Conservation (phyloP, 2,329 filamentous ascomycete species). For the Metarhizium sp. region DNA sequence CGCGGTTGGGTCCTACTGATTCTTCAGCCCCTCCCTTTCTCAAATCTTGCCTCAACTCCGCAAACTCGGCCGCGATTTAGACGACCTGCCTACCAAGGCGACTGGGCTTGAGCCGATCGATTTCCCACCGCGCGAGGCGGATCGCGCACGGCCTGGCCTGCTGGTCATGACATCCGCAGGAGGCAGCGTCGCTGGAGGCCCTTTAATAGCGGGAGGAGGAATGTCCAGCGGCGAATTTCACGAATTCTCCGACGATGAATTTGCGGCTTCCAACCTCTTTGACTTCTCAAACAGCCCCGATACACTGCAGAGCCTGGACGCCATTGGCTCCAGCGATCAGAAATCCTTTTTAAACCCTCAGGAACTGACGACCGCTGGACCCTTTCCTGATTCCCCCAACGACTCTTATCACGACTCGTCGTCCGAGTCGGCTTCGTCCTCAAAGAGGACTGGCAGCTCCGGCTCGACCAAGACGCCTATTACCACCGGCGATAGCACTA, state of each 20-base stretch:
- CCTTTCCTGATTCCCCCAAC: conserved; percentile 32
- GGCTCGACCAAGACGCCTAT: conserved; percentile 34
- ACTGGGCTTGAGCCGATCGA: background rate
- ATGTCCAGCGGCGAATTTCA: conserved; percentile 27
- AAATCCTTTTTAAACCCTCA: conserved; percentile 24
- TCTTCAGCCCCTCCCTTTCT: background rate
- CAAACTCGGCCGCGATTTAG: background rate
- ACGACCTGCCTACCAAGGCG: background rate
- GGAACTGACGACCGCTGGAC: conserved; percentile 24
- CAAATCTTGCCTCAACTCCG: background rate
- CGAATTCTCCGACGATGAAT: conserved; percentile 28
- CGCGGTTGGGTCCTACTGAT: background rate
- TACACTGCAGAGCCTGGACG: conserved; percentile 24
- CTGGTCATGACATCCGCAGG: conserved; percentile 27
- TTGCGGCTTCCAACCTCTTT: conserved; percentile 22
- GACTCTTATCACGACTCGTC: conserved; percentile 39
- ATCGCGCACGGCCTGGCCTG: conserved; percentile 11
- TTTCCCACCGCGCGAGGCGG: conserved; percentile 7
- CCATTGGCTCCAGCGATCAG: conserved; percentile 19
- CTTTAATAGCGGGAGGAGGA: conserved; percentile 28
- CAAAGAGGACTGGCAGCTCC: conserved; percentile 37
- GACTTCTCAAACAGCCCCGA: conserved; percentile 28
- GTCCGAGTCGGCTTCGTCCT: conserved; percentile 40
- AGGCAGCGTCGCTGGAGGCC: conserved; percentile 23
- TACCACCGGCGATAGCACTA: conserved; percentile 31